Conservation (phyloP, 139 green algal species). For the Chlamydomonas schloesseri region DNA sequence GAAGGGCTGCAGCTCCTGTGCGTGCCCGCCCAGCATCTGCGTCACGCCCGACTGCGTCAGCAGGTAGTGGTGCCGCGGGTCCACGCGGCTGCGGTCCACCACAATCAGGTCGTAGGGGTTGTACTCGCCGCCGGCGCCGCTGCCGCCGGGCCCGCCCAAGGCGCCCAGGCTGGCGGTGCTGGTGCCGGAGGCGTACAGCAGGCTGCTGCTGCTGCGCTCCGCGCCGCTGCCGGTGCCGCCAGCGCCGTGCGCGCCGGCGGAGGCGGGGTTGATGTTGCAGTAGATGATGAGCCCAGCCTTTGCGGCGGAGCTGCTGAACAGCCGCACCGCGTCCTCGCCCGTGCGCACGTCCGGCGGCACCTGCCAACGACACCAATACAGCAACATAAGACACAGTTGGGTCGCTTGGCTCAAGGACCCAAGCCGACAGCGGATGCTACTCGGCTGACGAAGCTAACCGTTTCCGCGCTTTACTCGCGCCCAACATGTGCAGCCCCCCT, state of each 20-base stretch:
- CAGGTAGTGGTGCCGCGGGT: conserved; percentile 54
- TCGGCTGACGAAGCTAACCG: too few species aligned
- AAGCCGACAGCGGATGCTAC: too few species aligned
- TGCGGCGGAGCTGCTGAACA: conserved; percentile 51
- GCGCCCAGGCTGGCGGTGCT: not conserved
- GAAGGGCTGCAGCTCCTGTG: conserved; percentile 55
- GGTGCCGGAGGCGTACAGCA: not conserved
- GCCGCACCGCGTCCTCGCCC: conserved; percentile 51
- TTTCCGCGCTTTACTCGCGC: too few species aligned
- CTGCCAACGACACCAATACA: not conserved
- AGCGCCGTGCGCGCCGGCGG: not conserved
- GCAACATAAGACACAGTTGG: too few species aligned
- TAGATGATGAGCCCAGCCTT: conserved; percentile 60
- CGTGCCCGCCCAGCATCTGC: conserved; percentile 38
- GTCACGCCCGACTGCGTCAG: conserved; percentile 50
- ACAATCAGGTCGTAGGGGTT: conserved; percentile 64
- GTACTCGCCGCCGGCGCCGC: conserved; percentile 39
- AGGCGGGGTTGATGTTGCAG: conserved; percentile 55
- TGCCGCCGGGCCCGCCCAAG: not conserved
- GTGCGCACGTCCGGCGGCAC: conserved; percentile 43
- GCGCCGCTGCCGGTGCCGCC: not conserved
- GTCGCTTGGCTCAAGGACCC: too few species aligned
- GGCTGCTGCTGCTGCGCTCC: too few species aligned
- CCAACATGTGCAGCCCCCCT: too few species aligned
- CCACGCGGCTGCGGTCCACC: conserved; percentile 29